Percentiles rank a stretch among this genome's conserved stretches.
Conservation (phyloP, 1,284 basidiomycete genomes). For the Fomitiporia mediterranea region DNA sequence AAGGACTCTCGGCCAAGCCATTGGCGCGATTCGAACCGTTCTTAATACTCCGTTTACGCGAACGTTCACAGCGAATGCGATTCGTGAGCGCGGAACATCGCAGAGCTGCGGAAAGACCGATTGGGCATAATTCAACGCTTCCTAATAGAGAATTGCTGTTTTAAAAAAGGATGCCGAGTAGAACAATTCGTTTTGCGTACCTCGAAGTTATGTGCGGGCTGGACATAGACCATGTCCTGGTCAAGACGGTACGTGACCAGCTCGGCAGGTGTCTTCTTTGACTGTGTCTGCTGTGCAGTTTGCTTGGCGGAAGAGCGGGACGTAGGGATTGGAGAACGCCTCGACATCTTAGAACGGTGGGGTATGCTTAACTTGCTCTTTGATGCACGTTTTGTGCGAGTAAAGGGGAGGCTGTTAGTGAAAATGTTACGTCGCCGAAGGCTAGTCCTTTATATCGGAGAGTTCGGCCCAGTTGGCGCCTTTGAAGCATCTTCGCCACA, state of each 20-base stretch:
- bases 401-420: no score
- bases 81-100: constrained; percentile 35
- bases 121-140: constrained; percentile 49
- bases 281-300: background rate
- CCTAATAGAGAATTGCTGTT: constrained; percentile 30
- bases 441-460: no score
- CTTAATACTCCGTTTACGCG: constrained; percentile 31
- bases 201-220: constrained; percentile 40
- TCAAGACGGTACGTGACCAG: constrained; percentile 50
- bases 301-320: background rate
- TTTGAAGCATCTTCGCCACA: no score
- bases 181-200: constrained; percentile 30
- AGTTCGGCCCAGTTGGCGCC: no score
- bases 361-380: no score
- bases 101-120: constrained; percentile 45
- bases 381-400: no score
- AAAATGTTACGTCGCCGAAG: no score
- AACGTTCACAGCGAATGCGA: constrained; percentile 43
- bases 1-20: constrained; percentile 50
- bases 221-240: constrained; percentile 48
- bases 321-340: background rate
- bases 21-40: constrained; percentile 47
- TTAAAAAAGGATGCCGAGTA: background rate
- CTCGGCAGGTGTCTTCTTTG: constrained; percentile 26
- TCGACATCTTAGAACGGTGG: no score